phyloP scores from a whole-genome alignment of 257 asterid species.

The Oldenlandia corymbosa region DNA sequence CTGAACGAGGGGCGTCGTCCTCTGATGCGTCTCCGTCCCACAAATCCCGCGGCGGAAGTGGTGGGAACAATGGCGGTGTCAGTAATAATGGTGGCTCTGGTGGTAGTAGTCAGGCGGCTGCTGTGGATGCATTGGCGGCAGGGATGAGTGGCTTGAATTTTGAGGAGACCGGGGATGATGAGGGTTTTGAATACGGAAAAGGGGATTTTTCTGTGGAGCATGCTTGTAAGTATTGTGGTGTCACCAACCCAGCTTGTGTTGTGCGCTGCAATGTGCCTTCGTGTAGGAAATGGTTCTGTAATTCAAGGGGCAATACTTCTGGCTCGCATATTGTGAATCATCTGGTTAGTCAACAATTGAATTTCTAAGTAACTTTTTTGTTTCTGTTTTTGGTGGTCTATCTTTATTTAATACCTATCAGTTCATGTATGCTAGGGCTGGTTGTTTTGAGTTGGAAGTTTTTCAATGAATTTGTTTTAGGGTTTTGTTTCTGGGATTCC shows the following conservation, averaged over 20 bases:
- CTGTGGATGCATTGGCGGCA: slow-evolving; percentile 79
- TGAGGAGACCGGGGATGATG: slow-evolving; percentile 94
- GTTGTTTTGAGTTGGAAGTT: neutral
- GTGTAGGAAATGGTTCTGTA: slow-evolving; percentile 96
- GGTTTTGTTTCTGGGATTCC: neutral
- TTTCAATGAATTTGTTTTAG: neutral
- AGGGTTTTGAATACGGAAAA: slow-evolving; percentile 74
- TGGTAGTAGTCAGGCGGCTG: slow-evolving; percentile 55
- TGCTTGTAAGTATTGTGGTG: slow-evolving; percentile 92
- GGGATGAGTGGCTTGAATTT: slow-evolving; percentile 95
- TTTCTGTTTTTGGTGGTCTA: neutral
- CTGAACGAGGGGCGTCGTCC: slow-evolving; percentile 48
- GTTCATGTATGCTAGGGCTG: neutral
- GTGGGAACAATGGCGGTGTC: slow-evolving; percentile 21
- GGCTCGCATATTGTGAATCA: slow-evolving; percentile 98
- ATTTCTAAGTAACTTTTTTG: neutral
- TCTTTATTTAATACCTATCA: neutral
- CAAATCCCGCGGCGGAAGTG: slow-evolving; percentile 41
- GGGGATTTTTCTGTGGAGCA: slow-evolving; percentile 83
- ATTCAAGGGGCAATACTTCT: slow-evolving; percentile 96
- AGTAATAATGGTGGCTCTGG: slow-evolving; percentile 25
- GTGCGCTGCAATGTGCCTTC: slow-evolving; percentile 94
- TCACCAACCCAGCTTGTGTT: slow-evolving; percentile 91
- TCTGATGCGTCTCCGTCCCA: slow-evolving; percentile 54
- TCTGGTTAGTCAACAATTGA: slow-evolving; percentile 51